A percentile compares a stretch with the other conserved stretches of the same genome.
phyloP scores from a whole-genome alignment of 2,329 filamentous ascomycete genomes.

The Lasiodiplodia gonubiensis region DNA sequence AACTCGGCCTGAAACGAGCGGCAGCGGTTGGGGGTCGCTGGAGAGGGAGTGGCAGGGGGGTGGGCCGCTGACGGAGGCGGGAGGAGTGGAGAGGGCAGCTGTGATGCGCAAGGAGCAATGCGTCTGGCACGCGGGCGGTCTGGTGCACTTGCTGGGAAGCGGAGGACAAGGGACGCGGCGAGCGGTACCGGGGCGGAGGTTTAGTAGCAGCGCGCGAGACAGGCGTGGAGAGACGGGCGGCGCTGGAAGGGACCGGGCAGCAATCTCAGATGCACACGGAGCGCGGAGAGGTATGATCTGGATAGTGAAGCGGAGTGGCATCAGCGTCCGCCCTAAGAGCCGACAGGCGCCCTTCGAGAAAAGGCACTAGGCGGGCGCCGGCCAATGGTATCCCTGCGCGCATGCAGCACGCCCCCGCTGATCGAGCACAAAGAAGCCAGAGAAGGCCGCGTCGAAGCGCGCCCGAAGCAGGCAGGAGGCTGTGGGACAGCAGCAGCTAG shows the following conservation, averaged over 20 bases:
- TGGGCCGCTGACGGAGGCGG: conserved; percentile 14
- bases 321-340: conserved; percentile 26
- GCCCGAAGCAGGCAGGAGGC: conserved; percentile 25
- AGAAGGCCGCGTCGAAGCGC: conserved; percentile 25
- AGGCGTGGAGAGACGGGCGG: conserved; percentile 22
- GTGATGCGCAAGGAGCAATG: conserved; percentile 25
- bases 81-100: conserved; percentile 12
- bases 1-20: conserved; percentile 29
- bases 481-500: conserved; percentile 21
- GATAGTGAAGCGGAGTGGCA: conserved; percentile 27
- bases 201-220: conserved; percentile 15
- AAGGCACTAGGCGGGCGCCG: conserved; percentile 16
- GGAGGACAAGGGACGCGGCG: conserved; percentile 24
- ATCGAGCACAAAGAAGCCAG: conserved; percentile 26
- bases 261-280: conserved; percentile 26
- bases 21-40: conserved; percentile 21
- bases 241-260: conserved; percentile 25
- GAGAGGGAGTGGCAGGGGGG: conserved; percentile 28
- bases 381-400: conserved; percentile 13
- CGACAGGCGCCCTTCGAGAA: conserved; percentile 24
- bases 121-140: not conserved
- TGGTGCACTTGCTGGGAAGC: conserved; percentile 7
- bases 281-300: conserved; percentile 24
- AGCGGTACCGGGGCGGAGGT: conserved; percentile 23
- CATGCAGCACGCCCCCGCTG: conserved; percentile 16